Evolutionary conservation across 352 stramenopile genomes (phyloP), one percentile per base, ranked within the genome.

Genomic region (Phytophthora litchii): DNA sequence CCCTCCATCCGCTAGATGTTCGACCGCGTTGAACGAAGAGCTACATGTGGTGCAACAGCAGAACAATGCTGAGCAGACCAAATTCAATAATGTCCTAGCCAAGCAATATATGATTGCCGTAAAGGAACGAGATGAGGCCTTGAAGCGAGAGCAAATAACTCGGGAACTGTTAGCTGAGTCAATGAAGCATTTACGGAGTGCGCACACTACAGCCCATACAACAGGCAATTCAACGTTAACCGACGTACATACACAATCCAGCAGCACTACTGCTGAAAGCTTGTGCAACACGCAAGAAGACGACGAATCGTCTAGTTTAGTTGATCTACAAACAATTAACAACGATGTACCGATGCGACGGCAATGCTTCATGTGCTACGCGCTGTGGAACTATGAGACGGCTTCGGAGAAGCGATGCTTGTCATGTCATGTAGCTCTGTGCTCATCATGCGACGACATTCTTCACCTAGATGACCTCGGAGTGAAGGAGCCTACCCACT

Each of bases 381-480:
- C 74, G 6, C 31, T 80, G 12, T 52, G 36, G 31, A 45, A 62
- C 10, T 36, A 13, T 6, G 43, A 35, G 16, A 35, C 48, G 23
- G 29, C 29, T 14, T 50, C 64, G 2, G 38, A 25, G 37, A 83
- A 72, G 36, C 60, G 80, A 4, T 91, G 80, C 23, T 44, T 91
- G 17, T 66, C 63, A 3, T 91, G 80, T 29, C 69, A 64, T 11
- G 38, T 74, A 8, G 77, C 77, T 40, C 16, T 78, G n/a, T 91
- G 80, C 21, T 17, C 13, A 3, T 19, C 47, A 0, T 91, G 78
- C 32, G 80, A 91, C 46, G 70, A 66, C 0, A 35, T 76, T 14
- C 48, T 88, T 27, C 80, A 91, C 42, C 44, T 86, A 5, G 78
- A 91, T 32, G 80, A 90, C 51, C 54, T 90, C 0, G 80, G 80